Conservation (phyloP, 1,284 basidiomycete species). For the Heterobasidion occidentale region DNA sequence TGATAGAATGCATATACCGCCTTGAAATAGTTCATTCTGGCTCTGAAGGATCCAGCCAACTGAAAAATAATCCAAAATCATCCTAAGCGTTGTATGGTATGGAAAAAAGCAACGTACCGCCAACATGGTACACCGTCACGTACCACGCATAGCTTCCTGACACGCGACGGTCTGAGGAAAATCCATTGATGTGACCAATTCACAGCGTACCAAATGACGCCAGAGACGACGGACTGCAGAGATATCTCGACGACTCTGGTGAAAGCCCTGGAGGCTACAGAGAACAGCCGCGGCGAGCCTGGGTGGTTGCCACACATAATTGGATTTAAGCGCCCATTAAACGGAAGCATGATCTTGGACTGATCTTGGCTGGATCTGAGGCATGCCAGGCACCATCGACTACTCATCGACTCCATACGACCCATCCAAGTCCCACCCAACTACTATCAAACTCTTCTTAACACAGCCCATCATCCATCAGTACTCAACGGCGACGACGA, state of each 20-base stretch:
- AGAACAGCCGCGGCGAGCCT: too few species aligned
- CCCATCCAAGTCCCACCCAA: too few species aligned
- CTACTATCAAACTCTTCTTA: background rate
- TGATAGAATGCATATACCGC: slow-evolving; percentile 20
- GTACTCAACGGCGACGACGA: too few species aligned
- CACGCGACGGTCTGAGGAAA: background rate
- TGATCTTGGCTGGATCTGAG: background rate
- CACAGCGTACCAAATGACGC: slow-evolving; percentile 9
- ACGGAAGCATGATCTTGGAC: too few species aligned
- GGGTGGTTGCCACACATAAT: too few species aligned
- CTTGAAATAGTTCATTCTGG: slow-evolving; percentile 17
- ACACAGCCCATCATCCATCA: too few species aligned
- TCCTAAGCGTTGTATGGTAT: background rate
- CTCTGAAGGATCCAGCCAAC: slow-evolving; percentile 31
- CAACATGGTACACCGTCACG: slow-evolving; percentile 19
- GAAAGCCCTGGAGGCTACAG: background rate
- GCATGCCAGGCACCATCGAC: background rate
- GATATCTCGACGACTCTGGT: slow-evolving; percentile 3
- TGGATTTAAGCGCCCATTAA: too few species aligned
- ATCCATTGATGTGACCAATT: background rate
- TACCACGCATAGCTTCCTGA: slow-evolving; percentile 18
- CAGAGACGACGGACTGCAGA: slow-evolving; percentile 7
- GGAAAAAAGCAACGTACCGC: slow-evolving; percentile 30
- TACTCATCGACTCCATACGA: background rate
- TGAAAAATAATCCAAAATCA: slow-evolving; percentile 9